Conservation (phyloP, 2,329 filamentous ascomycete genomes). For the Neoscytalidium dimidiatum region DNA sequence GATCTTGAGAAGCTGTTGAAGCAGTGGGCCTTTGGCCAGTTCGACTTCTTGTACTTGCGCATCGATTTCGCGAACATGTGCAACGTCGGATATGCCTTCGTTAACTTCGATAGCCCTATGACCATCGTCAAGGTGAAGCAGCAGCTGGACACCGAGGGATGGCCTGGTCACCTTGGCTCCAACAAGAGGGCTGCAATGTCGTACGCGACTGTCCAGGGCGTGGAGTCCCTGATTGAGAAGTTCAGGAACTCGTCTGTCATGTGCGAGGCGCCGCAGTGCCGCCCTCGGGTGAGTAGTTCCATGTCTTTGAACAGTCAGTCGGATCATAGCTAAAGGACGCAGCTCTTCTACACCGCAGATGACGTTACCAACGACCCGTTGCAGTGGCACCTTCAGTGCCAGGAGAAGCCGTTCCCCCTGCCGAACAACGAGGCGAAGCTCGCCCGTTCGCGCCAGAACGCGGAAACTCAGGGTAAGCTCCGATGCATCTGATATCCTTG, state of each 20-base stretch:
- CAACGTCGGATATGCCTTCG: slow-evolving; percentile 95
- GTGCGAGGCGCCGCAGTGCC: slow-evolving; percentile 78
- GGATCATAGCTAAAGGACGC: slow-evolving; percentile 8
- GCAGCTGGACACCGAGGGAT: slow-evolving; percentile 18
- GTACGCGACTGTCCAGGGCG: slow-evolving; percentile 96
- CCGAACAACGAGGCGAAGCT: slow-evolving; percentile 87
- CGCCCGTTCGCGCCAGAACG: slow-evolving; percentile 84
- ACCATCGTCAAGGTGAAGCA: slow-evolving; percentile 63
- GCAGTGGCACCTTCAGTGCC: slow-evolving; percentile 50
- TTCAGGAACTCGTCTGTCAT: slow-evolving; percentile 97
- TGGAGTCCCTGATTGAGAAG: slow-evolving; percentile 87
- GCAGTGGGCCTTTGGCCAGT: slow-evolving; percentile 74
- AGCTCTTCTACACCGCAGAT: slow-evolving; percentile 51
- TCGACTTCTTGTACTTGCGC: slow-evolving; percentile 93
- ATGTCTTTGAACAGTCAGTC: background rate
- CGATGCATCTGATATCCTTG: too few relatives aligned
- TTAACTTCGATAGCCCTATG: slow-evolving; percentile 83
- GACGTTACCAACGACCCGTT: slow-evolving; percentile 42
- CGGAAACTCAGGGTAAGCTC: slow-evolving; percentile 42
- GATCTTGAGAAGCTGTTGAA: slow-evolving; percentile 76
- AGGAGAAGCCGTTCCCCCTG: slow-evolving; percentile 73
- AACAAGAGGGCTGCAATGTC: slow-evolving; percentile 88
- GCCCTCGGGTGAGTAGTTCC: slow-evolving; percentile 69
- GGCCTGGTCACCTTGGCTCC: slow-evolving; percentile 53
- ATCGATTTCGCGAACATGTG: slow-evolving; percentile 59